These are phyloP conservation scores for Didymella lethalis DNA, from an alignment of 2,329 filamentous ascomycete species.

Conservation along the genomic window DNA sequence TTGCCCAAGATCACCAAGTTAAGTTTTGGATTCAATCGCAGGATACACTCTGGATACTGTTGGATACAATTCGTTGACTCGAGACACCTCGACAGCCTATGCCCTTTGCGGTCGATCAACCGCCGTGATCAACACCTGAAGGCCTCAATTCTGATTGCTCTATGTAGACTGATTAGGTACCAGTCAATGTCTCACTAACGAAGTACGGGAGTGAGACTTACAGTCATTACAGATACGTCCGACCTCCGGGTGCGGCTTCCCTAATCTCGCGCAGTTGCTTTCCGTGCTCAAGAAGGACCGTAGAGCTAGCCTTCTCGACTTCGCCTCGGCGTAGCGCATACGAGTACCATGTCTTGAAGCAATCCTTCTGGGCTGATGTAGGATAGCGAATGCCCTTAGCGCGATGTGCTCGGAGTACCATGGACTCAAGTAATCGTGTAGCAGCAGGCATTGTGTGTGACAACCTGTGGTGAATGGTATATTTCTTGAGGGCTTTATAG, in stretches of 20 bases:
- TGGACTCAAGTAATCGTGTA: slow-evolving; percentile 40
- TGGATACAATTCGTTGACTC: background rate
- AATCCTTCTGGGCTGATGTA: slow-evolving; percentile 42
- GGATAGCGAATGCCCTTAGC: slow-evolving; percentile 48
- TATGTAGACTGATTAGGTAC: background rate
- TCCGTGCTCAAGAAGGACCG: slow-evolving; percentile 35
- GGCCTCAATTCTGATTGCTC: background rate
- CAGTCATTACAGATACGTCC: slow-evolving; percentile 40
- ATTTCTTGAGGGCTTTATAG: background rate
- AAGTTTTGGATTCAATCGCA: background rate
- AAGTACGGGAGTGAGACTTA: background rate
- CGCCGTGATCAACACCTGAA: background rate
- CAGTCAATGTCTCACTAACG: background rate
- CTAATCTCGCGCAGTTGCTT: slow-evolving; percentile 34
- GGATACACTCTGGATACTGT: background rate
- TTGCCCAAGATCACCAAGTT: background rate
- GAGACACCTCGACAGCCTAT: background rate
- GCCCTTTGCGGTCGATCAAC: background rate
- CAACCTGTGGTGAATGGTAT: background rate
- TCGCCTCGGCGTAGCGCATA: slow-evolving; percentile 42
- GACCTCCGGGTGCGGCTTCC: slow-evolving; percentile 38
- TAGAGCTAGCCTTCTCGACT: slow-evolving; percentile 28
- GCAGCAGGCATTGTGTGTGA: slow-evolving; percentile 34
- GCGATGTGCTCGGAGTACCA: slow-evolving; percentile 47
- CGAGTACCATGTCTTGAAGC: slow-evolving; percentile 50